Evolutionary conservation across 2,329 filamentous ascomycete genomes (phyloP).

Genomic region (Fusarium sp.): DNA sequence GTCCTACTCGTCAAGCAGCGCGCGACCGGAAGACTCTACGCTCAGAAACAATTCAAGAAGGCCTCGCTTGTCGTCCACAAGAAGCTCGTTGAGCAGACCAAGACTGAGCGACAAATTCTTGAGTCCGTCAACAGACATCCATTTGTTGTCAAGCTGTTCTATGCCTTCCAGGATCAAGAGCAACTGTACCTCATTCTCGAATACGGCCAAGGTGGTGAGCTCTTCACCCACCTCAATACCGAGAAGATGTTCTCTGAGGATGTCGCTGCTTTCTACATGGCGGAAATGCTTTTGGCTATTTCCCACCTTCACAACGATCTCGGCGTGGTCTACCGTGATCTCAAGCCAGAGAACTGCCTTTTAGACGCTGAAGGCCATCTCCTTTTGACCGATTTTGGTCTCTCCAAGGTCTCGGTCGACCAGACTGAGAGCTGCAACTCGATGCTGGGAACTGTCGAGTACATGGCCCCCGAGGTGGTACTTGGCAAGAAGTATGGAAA

Average conservation of each 20-base stretch:
- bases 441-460: constrained; percentile 94
- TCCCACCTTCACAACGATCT: constrained; percentile 93
- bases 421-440: constrained; percentile 78
- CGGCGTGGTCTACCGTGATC: constrained; percentile 94
- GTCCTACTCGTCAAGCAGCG: constrained; percentile 93
- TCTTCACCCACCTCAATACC: constrained; percentile 93
- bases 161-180: constrained; percentile 97
- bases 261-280: constrained; percentile 96
- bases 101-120: constrained; percentile 93
- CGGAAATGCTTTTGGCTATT: constrained; percentile 94
- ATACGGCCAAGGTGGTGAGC: constrained; percentile 95
- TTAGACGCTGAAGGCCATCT: constrained; percentile 92
- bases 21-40: constrained; percentile 87
- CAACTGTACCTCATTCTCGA: constrained; percentile 98
- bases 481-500: constrained; percentile 90
- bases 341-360: constrained; percentile 98
- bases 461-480: constrained; percentile 98
- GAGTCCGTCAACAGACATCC: constrained; percentile 97
- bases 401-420: constrained; percentile 92
- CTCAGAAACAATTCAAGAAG: constrained; percentile 99
- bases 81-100: constrained; percentile 95
- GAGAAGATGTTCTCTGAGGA: constrained; percentile 96
- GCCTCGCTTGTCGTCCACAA: constrained; percentile 95
- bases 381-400: constrained; percentile 93
- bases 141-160: constrained; percentile 98